Percentiles rank a stretch among this genome's conserved stretches.
Conservation (phyloP, 257 asterid genomes). For the Avicennia marina region DNA sequence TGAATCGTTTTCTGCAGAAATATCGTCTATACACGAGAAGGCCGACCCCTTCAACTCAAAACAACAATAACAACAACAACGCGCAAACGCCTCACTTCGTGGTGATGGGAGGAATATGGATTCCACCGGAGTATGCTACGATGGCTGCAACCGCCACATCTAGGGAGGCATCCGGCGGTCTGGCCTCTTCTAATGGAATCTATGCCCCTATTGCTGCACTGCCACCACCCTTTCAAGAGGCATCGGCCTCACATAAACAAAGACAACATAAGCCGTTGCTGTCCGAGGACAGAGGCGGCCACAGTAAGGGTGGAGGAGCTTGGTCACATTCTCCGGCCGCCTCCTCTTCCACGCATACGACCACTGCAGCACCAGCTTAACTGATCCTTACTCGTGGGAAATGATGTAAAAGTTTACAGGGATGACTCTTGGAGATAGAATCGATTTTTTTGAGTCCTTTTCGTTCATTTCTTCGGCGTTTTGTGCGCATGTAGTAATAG, state of each 20-base stretch:
- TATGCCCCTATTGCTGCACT: conserved; percentile 28
- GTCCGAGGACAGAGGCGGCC: conserved; percentile 21
- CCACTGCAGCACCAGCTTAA: conserved; percentile 38
- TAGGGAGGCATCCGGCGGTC: conserved; percentile 5
- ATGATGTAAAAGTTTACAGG: too few relatives aligned
- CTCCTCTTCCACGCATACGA: conserved; percentile 52
- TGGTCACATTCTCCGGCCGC: conserved; percentile 39
- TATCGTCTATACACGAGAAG: conserved; percentile 61
- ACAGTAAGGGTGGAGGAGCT: conserved; percentile 21
- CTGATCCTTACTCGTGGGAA: too few relatives aligned
- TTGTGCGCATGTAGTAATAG: too few relatives aligned
- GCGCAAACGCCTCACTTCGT: conserved; percentile 36
- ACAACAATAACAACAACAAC: conserved; percentile 12
- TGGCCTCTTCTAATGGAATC: conserved; percentile 7
- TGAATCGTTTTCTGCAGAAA: conserved; percentile 30
- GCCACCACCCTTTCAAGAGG: conserved; percentile 17
- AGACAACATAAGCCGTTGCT: conserved; percentile 15
- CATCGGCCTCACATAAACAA: conserved; percentile 12
- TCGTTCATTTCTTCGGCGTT: too few relatives aligned
- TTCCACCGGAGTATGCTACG: conserved; percentile 34
- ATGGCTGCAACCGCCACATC: conserved; percentile 19
- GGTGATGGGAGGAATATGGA: conserved; percentile 48
- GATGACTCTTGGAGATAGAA: too few relatives aligned
- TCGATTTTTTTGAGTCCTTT: too few relatives aligned
- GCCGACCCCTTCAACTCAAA: conserved; percentile 35